phyloP scores from a whole-genome alignment of 495 filamentous ascomycete species.

The Xylaria cubensis region DNA sequence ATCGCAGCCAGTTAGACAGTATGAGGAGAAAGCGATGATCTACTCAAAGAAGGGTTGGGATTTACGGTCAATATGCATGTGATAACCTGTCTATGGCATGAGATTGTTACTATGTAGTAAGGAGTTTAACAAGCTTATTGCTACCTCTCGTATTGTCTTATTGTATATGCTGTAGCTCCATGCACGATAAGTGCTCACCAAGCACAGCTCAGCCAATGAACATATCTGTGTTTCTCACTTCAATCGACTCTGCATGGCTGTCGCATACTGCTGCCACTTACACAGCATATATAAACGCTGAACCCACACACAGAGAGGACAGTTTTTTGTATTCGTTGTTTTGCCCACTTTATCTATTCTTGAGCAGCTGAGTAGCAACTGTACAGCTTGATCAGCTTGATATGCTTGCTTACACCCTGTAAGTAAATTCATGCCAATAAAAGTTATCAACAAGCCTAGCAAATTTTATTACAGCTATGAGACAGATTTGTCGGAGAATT shows the following conservation, averaged over 20 bases:
- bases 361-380: neutral
- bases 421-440: neutral
- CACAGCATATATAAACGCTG: slow-evolving; percentile 3
- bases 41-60: neutral
- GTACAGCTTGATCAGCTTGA: no score
- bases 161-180: neutral
- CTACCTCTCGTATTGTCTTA: neutral
- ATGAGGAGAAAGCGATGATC: neutral
- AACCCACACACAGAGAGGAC: neutral
- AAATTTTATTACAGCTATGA: neutral
- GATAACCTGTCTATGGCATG: neutral
- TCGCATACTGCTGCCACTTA: slow-evolving; percentile 3
- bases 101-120: no score
- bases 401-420: neutral
- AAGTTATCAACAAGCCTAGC: neutral
- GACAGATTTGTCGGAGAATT: neutral
- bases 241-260: neutral
- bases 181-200: neutral
- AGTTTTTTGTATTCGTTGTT: neutral
- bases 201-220: neutral
- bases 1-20: neutral
- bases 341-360: neutral
- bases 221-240: neutral
- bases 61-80: neutral
- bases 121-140: neutral